phyloP scores from a whole-genome alignment of 139 green algal genomes.

The Deuterostichococcus epilithicus region DNA sequence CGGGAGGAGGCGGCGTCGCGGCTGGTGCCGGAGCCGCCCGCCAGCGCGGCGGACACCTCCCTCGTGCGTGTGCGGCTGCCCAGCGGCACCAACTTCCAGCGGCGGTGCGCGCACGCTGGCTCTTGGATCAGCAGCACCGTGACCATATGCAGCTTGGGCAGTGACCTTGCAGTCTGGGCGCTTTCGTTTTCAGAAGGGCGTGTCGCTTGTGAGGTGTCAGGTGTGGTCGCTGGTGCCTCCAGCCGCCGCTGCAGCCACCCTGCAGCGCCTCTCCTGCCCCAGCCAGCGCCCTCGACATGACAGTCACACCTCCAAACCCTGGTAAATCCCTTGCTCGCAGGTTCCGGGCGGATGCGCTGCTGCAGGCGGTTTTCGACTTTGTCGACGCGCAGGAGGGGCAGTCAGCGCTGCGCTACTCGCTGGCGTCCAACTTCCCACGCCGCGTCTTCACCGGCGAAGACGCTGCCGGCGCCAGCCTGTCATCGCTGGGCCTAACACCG shows the following conservation, averaged over 20 bases:
- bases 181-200: too few relatives aligned
- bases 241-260: too few relatives aligned
- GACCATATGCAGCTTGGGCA: neutral
- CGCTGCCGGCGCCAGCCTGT: slow-evolving; percentile 20
- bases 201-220: too few relatives aligned
- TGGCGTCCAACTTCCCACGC: slow-evolving; percentile 69
- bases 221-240: too few relatives aligned
- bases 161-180: neutral
- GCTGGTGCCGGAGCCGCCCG: slow-evolving; percentile 51
- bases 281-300: too few relatives aligned
- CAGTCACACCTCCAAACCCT: neutral
- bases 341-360: slow-evolving; percentile 37
- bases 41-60: slow-evolving; percentile 27
- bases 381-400: slow-evolving; percentile 60
- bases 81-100: slow-evolving; percentile 58
- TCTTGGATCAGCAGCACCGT: too few relatives aligned
- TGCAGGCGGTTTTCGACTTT: slow-evolving; percentile 63
- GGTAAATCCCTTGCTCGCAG: neutral
- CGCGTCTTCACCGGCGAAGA: slow-evolving; percentile 28
- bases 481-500: slow-evolving; percentile 47
- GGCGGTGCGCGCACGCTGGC: too few relatives aligned
- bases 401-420: slow-evolving; percentile 30
- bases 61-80: slow-evolving; percentile 64
- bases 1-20: slow-evolving; percentile 26
- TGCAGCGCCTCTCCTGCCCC: too few relatives aligned